Evolutionary conservation across 2,329 filamentous ascomycete genomes (phyloP), one percentile per base, ranked within the genome.

Genomic region (Rhytidhysteron rufulum): DNA sequence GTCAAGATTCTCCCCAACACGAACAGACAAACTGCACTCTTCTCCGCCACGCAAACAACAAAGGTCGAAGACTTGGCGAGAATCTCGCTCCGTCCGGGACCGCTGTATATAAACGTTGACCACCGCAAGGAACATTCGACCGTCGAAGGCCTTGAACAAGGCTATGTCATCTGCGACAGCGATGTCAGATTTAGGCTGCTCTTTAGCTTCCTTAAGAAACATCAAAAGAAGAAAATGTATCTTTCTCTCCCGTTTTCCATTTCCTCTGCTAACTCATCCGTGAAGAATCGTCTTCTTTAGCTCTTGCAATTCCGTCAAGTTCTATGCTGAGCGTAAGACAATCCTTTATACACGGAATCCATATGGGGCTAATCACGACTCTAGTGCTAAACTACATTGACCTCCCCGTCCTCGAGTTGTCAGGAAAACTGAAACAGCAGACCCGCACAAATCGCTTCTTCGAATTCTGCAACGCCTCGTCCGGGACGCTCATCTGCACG

Each of bases 391-490:
- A 97, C 72, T 97, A 95, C 71, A 96, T 97, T 57, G 93, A 97
- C 66, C 78, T 96, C 30, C 89, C 86, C 4, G 87, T 94, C 3
- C 77, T 95, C 31, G 85, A 88, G 53, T 75, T 95, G 6, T 88
- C 94, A 66, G 93, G 65, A 24, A 96, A 98, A 71, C 88, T 95
- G 70, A 98, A 98, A 70, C 93, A 98, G 69, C 89, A 96, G 69
- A 95, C 95, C 68, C 86, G 93, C n/a, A 98, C 93, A 18, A 95
- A 94, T 62, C 95, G 89, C 1, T 98, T 98, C 66, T 98, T 97
- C 66, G 91, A 97, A 65, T 98, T 98, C 65, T 84, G 81, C 60
- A 89, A 90, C 57, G 85, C 90, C 15, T 83, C 82, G 50, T 80
- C 86, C 50, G 93, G 91, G 18, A 95, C 87, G 1, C 69, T 98